Evolutionary conservation across 352 stramenopile species (phyloP), one percentile per base, ranked within the genome.

Genomic region (Pythium coloratum): DNA sequence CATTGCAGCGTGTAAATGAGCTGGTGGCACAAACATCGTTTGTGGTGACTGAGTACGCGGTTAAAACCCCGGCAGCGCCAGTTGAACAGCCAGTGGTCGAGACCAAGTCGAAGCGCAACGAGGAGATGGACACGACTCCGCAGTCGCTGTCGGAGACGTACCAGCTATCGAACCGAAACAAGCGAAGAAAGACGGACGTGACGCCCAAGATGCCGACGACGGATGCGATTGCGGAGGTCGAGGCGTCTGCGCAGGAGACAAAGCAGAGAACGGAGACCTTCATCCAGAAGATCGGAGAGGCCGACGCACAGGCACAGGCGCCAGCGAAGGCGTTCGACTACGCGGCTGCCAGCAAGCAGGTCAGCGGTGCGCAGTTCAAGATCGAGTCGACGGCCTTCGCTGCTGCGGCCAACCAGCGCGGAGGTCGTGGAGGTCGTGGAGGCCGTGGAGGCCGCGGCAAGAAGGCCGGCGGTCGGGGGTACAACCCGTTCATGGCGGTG

Each of bases 131-230:
- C 18, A 28, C 46, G 8, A 49, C 59, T 28, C 86, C 88, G 14
- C 76, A 87, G 68, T 92, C 88, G 16, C 86, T 96, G 49, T 72
- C 84, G 0, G 88, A 96, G 69, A 80, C 82, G 3, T 94, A 94
- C 58, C 72, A 92, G 49, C 73, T 92, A 61, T 80, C 77, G 6
- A 89, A 86, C 67, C 81, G 82, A 26, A 44, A 71, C 1, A 95
- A 94, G 73, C 78, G 83, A 30, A 71, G 80, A 58, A 92, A 91
- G 67, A 80, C 55, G 6, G 42, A 74, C 10, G 59, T 67, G 51
- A 58, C 49, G 3, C n/a, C 51, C 12, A 74, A 86, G 58, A 75
- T 66, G 2, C 64, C 64, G 20, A 53, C 64, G 14, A 50, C 50
- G 0, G 50, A 66, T 18, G 57, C 64, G 6, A 71, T 76, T 0